Evolutionary conservation across 345 rosid genomes (phyloP).

Genomic region (Schrenkiella parvula): DNA sequence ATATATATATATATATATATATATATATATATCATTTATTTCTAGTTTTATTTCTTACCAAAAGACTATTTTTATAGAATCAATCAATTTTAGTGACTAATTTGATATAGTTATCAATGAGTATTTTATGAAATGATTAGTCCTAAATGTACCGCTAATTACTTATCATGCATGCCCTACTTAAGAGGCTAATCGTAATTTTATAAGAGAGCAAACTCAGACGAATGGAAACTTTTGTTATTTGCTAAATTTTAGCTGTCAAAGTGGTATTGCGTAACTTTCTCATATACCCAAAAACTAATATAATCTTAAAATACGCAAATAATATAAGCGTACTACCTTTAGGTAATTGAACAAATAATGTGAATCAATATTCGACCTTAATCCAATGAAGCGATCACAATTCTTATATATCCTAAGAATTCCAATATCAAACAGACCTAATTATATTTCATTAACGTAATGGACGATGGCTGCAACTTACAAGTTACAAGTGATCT

Average conservation of each 20-base stretch:
- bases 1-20: too few relatives aligned
- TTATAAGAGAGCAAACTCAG: neutral
- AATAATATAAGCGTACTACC: neutral
- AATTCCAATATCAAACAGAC: neutral
- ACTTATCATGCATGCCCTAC: too few relatives aligned
- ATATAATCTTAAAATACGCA: neutral
- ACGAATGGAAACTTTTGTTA: neutral
- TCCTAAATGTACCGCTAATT: too few relatives aligned
- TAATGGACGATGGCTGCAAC: neutral
- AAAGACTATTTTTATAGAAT: too few relatives aligned
- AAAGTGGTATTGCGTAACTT: neutral
- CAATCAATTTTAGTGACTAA: too few relatives aligned
- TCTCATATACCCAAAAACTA: neutral
- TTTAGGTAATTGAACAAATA: neutral
- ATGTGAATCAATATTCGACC: neutral
- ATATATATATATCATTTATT: too few relatives aligned
- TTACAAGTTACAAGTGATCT: neutral
- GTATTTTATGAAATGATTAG: too few relatives aligned
- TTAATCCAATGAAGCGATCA: neutral
- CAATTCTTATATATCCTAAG: neutral
- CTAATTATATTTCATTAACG: neutral
- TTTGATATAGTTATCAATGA: too few relatives aligned
- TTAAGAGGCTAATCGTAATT: too few relatives aligned
- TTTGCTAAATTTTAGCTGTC: neutral
- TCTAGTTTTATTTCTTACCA: too few relatives aligned